phyloP scores from a whole-genome alignment of 1,284 basidiomycete species.

The Ceratobasidium sp. region DNA sequence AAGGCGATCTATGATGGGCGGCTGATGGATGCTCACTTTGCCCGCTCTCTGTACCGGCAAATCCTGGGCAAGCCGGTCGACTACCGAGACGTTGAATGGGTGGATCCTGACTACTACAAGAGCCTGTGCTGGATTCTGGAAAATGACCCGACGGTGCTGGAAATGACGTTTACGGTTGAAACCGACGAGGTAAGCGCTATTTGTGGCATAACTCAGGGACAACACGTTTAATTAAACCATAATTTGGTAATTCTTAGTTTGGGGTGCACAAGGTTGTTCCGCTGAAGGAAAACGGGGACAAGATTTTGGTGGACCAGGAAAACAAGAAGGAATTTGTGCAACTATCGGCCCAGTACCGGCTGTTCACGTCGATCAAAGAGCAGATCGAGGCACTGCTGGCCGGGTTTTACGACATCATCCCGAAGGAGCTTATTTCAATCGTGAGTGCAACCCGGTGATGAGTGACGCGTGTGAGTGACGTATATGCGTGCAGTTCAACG shows the following conservation, averaged over 20 bases:
- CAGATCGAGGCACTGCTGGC: slow-evolving; percentile 90
- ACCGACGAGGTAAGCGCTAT: slow-evolving; percentile 77
- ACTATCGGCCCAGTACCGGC: slow-evolving; percentile 86
- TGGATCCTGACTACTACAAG: slow-evolving; percentile 97
- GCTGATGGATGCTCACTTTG: slow-evolving; percentile 97
- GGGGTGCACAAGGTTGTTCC: slow-evolving; percentile 87
- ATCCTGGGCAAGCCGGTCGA: slow-evolving; percentile 91
- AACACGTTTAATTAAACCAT: slow-evolving; percentile 17
- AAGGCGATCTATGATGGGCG: slow-evolving; percentile 96
- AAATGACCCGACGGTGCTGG: slow-evolving; percentile 85
- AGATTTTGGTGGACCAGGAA: slow-evolving; percentile 87
- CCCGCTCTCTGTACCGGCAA: slow-evolving; percentile 92
- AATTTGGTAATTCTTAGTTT: slow-evolving; percentile 63
- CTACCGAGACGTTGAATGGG: slow-evolving; percentile 93
- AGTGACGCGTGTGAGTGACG: neutral
- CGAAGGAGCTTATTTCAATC: slow-evolving; percentile 81
- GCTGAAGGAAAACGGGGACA: slow-evolving; percentile 83
- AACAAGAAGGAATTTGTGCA: slow-evolving; percentile 98
- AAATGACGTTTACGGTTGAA: slow-evolving; percentile 89
- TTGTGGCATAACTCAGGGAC: slow-evolving; percentile 28
- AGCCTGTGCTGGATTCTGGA: slow-evolving; percentile 91
- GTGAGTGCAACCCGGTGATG: slow-evolving; percentile 55
- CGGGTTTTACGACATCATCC: slow-evolving; percentile 97
- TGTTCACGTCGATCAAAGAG: slow-evolving; percentile 95
- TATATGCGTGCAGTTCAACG: slow-evolving; percentile 77